phyloP scores from a whole-genome alignment of 768 basidiomycete species.

The Leccinum barrowsii region DNA sequence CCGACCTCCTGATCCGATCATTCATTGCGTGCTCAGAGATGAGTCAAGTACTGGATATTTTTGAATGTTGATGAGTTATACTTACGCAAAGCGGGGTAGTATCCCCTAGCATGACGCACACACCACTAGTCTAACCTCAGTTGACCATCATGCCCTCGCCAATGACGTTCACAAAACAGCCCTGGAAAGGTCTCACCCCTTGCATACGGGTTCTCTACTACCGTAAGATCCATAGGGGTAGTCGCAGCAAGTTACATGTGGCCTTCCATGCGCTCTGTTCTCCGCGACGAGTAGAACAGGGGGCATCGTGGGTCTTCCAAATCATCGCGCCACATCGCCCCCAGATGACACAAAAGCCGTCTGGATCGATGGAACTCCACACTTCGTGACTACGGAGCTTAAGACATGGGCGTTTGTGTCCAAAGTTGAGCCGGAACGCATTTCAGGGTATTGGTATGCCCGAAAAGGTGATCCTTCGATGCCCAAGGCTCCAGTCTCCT shows the following conservation, averaged over 20 bases:
- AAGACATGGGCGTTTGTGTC: slow-evolving; percentile 29
- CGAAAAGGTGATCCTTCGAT: slow-evolving; percentile 36
- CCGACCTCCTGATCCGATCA: neutral
- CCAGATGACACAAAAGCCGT: slow-evolving; percentile 17
- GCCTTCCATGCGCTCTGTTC: slow-evolving; percentile 35
- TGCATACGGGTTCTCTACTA: slow-evolving; percentile 37
- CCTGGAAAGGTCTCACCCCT: slow-evolving; percentile 48
- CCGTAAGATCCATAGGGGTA: slow-evolving; percentile 49
- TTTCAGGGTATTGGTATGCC: slow-evolving; percentile 59
- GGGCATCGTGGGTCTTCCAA: slow-evolving; percentile 5
- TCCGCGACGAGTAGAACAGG: slow-evolving; percentile 7
- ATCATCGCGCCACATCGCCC: slow-evolving; percentile 8
- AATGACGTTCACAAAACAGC: slow-evolving; percentile 32
- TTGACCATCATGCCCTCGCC: slow-evolving; percentile 6
- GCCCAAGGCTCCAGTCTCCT: slow-evolving; percentile 35
- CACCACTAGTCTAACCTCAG: no score
- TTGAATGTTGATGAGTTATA: neutral
- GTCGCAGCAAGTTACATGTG: slow-evolving; percentile 37
- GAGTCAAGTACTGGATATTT: neutral
- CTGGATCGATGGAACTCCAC: slow-evolving; percentile 33
- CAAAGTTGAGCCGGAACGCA: slow-evolving; percentile 37
- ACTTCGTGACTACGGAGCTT: slow-evolving; percentile 32
- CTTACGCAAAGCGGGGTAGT: neutral
- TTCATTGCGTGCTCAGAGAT: neutral
- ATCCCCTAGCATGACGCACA: neutral